These are phyloP conservation scores for Trichoderma gracile DNA, from an alignment of 2,329 filamentous ascomycete genomes.

Conservation along the genomic window DNA sequence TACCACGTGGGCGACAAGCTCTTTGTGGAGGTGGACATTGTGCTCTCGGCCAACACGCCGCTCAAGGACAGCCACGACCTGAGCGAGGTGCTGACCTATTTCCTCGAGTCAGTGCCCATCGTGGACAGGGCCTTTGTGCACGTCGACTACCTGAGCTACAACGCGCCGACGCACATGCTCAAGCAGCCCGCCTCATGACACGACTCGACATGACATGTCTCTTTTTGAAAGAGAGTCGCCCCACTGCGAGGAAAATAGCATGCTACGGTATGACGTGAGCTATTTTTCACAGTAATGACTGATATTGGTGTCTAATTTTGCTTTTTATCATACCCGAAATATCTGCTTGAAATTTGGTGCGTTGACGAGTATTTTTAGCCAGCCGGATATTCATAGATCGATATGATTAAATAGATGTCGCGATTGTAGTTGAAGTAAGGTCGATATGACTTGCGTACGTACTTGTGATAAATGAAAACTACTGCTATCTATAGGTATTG, in stretches of 20 bases:
- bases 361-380: background rate
- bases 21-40: conserved; percentile 79
- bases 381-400: background rate
- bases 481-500: background rate
- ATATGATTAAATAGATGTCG: background rate
- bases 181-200: conserved; percentile 34
- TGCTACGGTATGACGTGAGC: background rate
- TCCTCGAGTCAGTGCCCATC: conserved; percentile 78
- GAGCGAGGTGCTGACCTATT: conserved; percentile 75
- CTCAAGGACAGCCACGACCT: conserved; percentile 81
- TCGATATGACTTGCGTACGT: background rate
- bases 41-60: conserved; percentile 73
- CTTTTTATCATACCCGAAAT: background rate
- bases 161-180: conserved; percentile 60
- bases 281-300: background rate
- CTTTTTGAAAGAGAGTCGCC: background rate
- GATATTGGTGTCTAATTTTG: background rate
- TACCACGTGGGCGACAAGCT: conserved; percentile 86
- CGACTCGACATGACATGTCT: too few species aligned
- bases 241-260: background rate
- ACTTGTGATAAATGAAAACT: background rate
- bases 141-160: conserved; percentile 63
- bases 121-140: conserved; percentile 74
- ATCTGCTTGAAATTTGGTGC: background rate
- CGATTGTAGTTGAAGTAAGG: background rate